These are phyloP conservation scores for Syncephalastrum sp. DNA, from an alignment of 371 early-diverging fungal genomes.

Conservation along the genomic window DNA sequence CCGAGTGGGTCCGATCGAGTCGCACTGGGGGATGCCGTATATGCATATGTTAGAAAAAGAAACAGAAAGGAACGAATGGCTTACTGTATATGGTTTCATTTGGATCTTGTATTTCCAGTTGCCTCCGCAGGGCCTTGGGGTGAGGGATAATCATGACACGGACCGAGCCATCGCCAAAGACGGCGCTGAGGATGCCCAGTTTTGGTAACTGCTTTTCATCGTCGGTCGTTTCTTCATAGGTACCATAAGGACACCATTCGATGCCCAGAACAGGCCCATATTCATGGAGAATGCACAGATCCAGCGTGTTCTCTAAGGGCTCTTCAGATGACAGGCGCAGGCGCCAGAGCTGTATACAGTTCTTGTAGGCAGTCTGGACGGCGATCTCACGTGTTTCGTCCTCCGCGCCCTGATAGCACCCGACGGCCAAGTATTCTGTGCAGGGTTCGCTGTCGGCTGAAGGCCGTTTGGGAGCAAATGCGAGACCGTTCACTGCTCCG, in stretches of 20 bases:
- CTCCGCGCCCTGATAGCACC: constrained; percentile 49
- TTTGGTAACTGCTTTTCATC: constrained; percentile 16
- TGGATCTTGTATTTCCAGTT: constrained; percentile 1
- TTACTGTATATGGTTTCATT: constrained; percentile 28
- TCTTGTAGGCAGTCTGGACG: constrained; percentile 11
- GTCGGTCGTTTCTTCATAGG: constrained; percentile 32
- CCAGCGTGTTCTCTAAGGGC: constrained; percentile 27
- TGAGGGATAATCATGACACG: constrained; percentile 58
- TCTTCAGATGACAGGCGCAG: constrained; percentile 11
- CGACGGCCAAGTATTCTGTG: constrained; percentile 61
- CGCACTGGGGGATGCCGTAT: constrained; percentile 16
- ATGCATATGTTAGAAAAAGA: too few species aligned
- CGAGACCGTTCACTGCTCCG: constrained; percentile 64
- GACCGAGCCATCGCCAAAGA: constrained; percentile 58
- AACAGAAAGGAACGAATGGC: neutral
- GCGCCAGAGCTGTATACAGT: constrained; percentile 61
- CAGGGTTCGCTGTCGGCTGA: constrained; percentile 16
- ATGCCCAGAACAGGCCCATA: constrained; percentile 52
- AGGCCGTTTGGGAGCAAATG: constrained; percentile 54
- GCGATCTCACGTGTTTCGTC: constrained; percentile 37
- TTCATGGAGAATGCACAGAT: constrained; percentile 59
- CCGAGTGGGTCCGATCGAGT: constrained; percentile 14
- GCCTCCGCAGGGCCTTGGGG: constrained; percentile 34
- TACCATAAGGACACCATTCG: constrained; percentile 60
- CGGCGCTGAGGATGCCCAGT: constrained; percentile 57